Evolutionary conservation across 441 rosid genomes (phyloP).

Genomic region (Syzygium malaccense): DNA sequence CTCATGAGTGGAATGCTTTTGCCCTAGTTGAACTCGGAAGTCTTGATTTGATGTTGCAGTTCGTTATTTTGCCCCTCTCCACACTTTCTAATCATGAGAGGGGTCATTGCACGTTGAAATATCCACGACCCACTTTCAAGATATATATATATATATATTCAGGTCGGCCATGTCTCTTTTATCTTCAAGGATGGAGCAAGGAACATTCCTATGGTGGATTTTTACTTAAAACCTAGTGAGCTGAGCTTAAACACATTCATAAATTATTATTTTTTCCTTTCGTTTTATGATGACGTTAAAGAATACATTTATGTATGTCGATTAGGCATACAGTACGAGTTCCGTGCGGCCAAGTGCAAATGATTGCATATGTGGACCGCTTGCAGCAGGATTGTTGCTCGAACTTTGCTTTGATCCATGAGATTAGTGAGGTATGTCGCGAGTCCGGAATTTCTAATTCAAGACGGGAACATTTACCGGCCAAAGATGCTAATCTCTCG

Average conservation of each 20-base stretch:
- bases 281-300: neutral
- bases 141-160: neutral
- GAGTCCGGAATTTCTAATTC: neutral
- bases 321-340: neutral
- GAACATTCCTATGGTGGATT: neutral
- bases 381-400: neutral
- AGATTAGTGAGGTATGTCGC: accelerated
- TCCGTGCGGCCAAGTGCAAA: too few relatives aligned
- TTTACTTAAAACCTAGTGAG: neutral
- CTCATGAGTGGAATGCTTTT: neutral
- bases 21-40: neutral
- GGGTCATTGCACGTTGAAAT: neutral
- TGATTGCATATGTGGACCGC: neutral
- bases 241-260: neutral
- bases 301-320: neutral
- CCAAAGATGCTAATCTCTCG: neutral
- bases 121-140: neutral
- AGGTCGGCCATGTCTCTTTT: neutral
- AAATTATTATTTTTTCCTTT: too few relatives aligned
- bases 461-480: neutral
- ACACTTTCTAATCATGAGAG: neutral
- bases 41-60: neutral
- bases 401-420: neutral
- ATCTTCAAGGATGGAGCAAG: neutral
- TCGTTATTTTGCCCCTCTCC: neutral